phyloP scores from a whole-genome alignment of 345 rosid species.

The Eucalyptus cladocalyx region DNA sequence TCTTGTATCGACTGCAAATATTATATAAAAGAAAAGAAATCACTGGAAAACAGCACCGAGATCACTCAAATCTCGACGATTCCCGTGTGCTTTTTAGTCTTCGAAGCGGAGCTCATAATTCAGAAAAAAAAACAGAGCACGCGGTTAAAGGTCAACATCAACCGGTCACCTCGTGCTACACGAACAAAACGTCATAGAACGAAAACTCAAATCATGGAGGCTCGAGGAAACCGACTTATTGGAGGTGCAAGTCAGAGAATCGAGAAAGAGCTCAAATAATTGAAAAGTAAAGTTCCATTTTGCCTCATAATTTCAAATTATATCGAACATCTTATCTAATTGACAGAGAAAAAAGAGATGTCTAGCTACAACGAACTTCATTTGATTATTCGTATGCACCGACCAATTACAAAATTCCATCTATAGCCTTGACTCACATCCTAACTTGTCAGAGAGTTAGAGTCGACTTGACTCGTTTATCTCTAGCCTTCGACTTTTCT shows the following conservation, averaged over 20 bases:
- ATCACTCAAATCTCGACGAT: background rate
- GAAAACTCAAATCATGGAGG: background rate
- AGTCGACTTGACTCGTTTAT: background rate
- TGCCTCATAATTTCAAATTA: background rate
- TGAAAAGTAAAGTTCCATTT: background rate
- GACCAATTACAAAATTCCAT: background rate
- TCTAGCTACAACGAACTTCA: background rate
- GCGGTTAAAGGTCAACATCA: too few species aligned
- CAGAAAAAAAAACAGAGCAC: background rate
- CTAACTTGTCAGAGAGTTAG: background rate
- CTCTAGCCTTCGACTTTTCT: background rate
- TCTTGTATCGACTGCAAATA: accelerated
- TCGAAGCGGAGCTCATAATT: background rate
- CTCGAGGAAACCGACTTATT: background rate
- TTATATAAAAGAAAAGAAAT: background rate
- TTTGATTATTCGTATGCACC: background rate
- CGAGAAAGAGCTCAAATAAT: background rate
- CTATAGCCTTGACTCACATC: background rate
- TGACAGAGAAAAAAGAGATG: background rate
- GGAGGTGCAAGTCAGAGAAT: background rate
- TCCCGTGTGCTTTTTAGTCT: background rate
- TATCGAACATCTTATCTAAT: background rate
- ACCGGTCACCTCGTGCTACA: background rate
- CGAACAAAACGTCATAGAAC: background rate
- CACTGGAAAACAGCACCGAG: background rate